A percentile compares a stretch with the other conserved stretches of the same genome.
These are phyloP conservation scores for Panaeolus cyanescens DNA, from an alignment of 768 basidiomycete genomes.

Conservation along the genomic window DNA sequence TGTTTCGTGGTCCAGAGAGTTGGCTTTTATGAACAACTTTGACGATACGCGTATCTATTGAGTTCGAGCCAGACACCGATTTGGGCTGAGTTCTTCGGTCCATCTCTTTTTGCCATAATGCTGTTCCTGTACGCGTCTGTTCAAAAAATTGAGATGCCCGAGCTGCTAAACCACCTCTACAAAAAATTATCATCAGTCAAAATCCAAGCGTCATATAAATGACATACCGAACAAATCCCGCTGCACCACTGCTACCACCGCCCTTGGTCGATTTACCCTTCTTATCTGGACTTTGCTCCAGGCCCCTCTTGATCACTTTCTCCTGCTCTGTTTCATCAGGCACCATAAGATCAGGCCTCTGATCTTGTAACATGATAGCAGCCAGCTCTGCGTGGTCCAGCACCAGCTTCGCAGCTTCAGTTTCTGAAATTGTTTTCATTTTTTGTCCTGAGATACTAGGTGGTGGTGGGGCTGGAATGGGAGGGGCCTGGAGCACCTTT, in stretches of 20 bases:
- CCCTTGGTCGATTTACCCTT: conserved; percentile 20
- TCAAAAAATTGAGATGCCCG: conserved; percentile 45
- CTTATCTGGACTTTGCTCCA: conserved; percentile 64
- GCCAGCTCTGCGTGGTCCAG: conserved; percentile 38
- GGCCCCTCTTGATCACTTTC: conserved; percentile 45
- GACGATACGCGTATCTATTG: conserved; percentile 44
- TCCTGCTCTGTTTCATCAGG: conserved; percentile 15
- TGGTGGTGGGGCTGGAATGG: neutral
- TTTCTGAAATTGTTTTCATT: conserved; percentile 52
- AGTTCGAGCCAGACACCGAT: conserved; percentile 20
- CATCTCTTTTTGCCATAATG: conserved; percentile 56
- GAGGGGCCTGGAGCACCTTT: conserved; percentile 22
- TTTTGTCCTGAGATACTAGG: conserved; percentile 25
- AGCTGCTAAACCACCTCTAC: conserved; percentile 60
- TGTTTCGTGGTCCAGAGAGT: conserved; percentile 25
- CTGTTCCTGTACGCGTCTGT: conserved; percentile 43
- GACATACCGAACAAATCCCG: conserved; percentile 51
- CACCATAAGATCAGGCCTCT: conserved; percentile 36
- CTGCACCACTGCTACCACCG: conserved; percentile 29
- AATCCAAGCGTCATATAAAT: neutral
- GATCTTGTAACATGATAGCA: conserved; percentile 53
- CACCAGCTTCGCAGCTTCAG: conserved; percentile 34
- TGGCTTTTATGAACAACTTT: conserved; percentile 46
- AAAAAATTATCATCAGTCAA: neutral
- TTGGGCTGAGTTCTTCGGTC: conserved; percentile 22